Base-by-base conservation (phyloP, 225 moss, liverwort and hornwort genomes). In the Antitrichia curtipendula region DNA sequence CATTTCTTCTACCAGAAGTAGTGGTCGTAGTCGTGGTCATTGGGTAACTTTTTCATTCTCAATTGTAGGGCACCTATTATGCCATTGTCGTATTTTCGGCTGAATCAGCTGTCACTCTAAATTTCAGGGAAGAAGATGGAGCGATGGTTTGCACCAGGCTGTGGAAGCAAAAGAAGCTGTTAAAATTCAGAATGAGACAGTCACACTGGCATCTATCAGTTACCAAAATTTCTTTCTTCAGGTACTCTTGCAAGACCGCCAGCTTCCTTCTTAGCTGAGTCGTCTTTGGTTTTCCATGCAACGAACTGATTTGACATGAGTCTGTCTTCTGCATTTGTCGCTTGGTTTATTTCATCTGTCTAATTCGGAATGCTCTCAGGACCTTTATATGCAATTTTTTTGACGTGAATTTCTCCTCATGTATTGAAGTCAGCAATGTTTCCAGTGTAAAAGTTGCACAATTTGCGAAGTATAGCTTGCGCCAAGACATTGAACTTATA, bases 141-240 rank as follows among this genome's bases (percentile, higher is more conserved):
- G 97, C 84, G 98, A 98, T 84, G 98, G 98, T 58, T 90, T 98
- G 87, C 98, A 98, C 85, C 98, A 98, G 90, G 98, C 98, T 82
- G 96, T 98, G 65, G 98, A 98, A 95, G 98, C 96, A 28, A 98
- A 98, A 86, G 98, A 98, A 92, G 91, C 85, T 82, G 91, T 98
- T 80, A 94, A 94, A 82, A 98, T 98, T 83, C 98, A 98, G 90
- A 97, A 97, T 90, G 98, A 98, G 90, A 97, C 98, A 22, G 95
- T 98, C 56, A 98, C 98, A 47, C 93, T 98, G 32, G 98, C 98
- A 59, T 96, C 96, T 56, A 98, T 98, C 77, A 96, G 97, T 93
- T 98, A 98, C 66, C 98, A 98, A 59, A 97, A 97, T 86, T 98
- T 98, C 89, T 98, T 98, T 53, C 92, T 97, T 86, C 97, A 95